Conservation (phyloP, 495 filamentous ascomycete species). For the Hyaloscypha finlandica region DNA sequence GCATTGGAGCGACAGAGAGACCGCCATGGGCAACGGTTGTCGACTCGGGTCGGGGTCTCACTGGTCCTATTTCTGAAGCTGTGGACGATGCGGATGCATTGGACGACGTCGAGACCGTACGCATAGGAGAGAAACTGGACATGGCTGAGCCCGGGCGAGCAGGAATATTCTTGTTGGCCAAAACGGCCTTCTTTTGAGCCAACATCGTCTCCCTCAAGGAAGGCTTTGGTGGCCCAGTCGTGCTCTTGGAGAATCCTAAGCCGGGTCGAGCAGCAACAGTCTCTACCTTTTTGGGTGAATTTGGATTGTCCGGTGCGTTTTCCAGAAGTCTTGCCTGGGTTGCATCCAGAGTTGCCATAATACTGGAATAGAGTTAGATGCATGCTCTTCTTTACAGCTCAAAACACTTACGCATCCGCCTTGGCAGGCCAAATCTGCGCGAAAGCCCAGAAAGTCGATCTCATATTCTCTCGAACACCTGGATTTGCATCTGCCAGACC, state of each 20-base stretch:
- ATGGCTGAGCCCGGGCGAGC: conserved; percentile 76
- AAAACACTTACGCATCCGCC: conserved; percentile 63
- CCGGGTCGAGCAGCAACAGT: conserved; percentile 50
- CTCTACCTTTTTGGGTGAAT: conserved; percentile 56
- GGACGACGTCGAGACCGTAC: conserved; percentile 47
- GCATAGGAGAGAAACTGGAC: conserved; percentile 60
- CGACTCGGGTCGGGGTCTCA: conserved; percentile 41
- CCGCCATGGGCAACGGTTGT: conserved; percentile 44
- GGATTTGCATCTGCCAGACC: conserved; percentile 86
- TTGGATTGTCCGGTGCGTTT: conserved; percentile 79
- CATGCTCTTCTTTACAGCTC: conserved; percentile 2
- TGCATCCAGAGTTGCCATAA: conserved; percentile 72
- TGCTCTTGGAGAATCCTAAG: conserved; percentile 58
- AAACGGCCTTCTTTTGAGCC: conserved; percentile 72
- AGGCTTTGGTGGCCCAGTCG: conserved; percentile 58
- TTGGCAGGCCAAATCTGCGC: conserved; percentile 71
- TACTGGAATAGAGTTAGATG: conserved; percentile 48
- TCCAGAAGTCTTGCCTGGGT: conserved; percentile 74
- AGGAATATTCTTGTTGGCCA: conserved; percentile 59
- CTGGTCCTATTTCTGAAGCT: conserved; percentile 28
- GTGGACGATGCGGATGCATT: conserved; percentile 46
- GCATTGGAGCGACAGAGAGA: conserved; percentile 57
- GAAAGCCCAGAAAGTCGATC: conserved; percentile 84
- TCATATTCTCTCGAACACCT: conserved; percentile 78
- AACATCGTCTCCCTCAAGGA: conserved; percentile 73